Evolutionary conservation across 2,329 filamentous ascomycete genomes (phyloP).

Genomic region (Sclerotinia subarctica): DNA sequence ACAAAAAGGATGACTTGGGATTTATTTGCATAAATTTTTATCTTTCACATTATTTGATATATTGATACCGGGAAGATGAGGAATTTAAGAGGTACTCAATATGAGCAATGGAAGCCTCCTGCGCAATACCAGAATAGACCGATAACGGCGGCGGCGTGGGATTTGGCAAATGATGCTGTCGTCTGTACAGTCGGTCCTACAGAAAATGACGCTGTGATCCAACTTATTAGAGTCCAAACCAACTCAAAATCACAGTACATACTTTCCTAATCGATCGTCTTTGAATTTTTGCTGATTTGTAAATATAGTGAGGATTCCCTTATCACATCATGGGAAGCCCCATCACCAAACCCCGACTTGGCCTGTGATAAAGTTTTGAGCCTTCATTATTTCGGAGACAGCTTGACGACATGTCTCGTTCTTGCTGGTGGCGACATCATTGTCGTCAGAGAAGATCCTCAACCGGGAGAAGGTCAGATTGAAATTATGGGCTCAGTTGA

Average conservation of each 20-base stretch:
- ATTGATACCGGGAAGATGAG: conserved; percentile 58
- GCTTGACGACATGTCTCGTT: conserved; percentile 72
- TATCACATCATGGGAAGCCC: conserved; percentile 85
- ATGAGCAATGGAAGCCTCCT: conserved; percentile 61
- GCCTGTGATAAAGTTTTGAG: conserved; percentile 71
- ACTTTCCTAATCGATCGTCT: neutral
- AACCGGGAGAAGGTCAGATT: conserved; percentile 69
- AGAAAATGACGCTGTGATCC: conserved; percentile 64
- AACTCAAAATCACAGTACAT: conserved; percentile 40
- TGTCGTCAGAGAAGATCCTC: conserved; percentile 70
- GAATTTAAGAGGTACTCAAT: conserved; percentile 77
- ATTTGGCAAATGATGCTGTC: conserved; percentile 71
- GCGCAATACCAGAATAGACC: conserved; percentile 48
- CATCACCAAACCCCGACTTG: conserved; percentile 73
- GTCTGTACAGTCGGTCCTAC: conserved; percentile 84
- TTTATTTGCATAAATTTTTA: conserved; percentile 16
- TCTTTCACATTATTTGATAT: conserved; percentile 6
- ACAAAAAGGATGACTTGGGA: conserved; percentile 13
- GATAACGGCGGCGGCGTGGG: conserved; percentile 81
- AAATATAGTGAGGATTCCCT: conserved; percentile 40
- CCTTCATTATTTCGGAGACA: conserved; percentile 83
- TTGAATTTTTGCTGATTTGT: conserved; percentile 34
- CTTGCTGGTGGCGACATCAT: conserved; percentile 89
- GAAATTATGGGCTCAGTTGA: conserved; percentile 96
- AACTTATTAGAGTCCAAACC: conserved; percentile 58